A percentile compares a stretch with the other conserved stretches of the same genome.
Evolutionary conservation across 2,329 filamentous ascomycete species (phyloP).

Genomic region (Penicillium nordicum): DNA sequence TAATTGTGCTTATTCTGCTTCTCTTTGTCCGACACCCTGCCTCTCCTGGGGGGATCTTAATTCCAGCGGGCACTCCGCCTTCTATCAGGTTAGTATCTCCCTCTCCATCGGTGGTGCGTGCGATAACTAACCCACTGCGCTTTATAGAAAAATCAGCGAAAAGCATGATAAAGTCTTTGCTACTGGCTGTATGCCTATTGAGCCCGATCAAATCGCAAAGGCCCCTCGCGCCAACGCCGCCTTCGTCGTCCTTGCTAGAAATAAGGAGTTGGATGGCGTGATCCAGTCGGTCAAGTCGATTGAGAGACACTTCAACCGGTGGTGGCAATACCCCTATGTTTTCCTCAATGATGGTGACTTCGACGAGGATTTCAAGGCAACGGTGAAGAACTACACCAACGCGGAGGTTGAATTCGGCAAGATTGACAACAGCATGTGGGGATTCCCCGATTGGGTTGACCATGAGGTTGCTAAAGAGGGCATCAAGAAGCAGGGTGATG

Average conservation of each 20-base stretch:
- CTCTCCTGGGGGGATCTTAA: slow-evolving; percentile 75
- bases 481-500: slow-evolving; percentile 93
- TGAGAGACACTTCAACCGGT: slow-evolving; percentile 97
- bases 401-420: slow-evolving; percentile 86
- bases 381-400: slow-evolving; percentile 86
- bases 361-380: slow-evolving; percentile 88
- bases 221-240: slow-evolving; percentile 81
- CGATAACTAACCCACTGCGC: slow-evolving; percentile 15
- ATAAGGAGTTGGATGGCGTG: slow-evolving; percentile 94
- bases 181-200: slow-evolving; percentile 74
- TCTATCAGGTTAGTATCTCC: slow-evolving; percentile 71
- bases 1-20: slow-evolving; percentile 84
- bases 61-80: slow-evolving; percentile 83
- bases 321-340: slow-evolving; percentile 98
- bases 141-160: slow-evolving; percentile 83
- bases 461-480: slow-evolving; percentile 90
- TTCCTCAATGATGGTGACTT: slow-evolving; percentile 98
- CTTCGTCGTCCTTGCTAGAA: slow-evolving; percentile 91
- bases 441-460: slow-evolving; percentile 95
- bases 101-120: background rate
- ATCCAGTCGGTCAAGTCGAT: slow-evolving; percentile 97
- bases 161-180: slow-evolving; percentile 96
- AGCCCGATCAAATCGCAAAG: slow-evolving; percentile 57
- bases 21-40: slow-evolving; percentile 86
- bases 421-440: slow-evolving; percentile 89